phyloP scores from a whole-genome alignment of 2,329 filamentous ascomycete species.

The Fonsecaea pedrosoi region DNA sequence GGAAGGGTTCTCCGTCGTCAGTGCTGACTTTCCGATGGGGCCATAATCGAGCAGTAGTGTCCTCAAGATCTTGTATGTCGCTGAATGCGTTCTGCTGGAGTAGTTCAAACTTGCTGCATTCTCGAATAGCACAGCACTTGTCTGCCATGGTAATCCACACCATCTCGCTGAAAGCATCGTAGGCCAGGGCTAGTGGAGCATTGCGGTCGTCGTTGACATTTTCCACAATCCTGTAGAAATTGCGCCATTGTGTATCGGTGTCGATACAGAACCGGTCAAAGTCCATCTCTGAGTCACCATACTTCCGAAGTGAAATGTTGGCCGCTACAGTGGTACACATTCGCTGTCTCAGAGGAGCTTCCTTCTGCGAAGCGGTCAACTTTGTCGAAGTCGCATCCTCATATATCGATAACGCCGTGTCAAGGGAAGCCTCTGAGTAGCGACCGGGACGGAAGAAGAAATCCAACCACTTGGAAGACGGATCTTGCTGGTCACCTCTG shows the following conservation, averaged over 20 bases:
- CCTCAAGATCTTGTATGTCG: constrained; percentile 47
- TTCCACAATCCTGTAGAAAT: constrained; percentile 83
- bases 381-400: constrained; percentile 63
- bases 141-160: constrained; percentile 87
- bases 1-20: constrained; percentile 59
- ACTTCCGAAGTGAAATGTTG: constrained; percentile 70
- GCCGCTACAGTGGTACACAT: constrained; percentile 33
- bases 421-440: constrained; percentile 79
- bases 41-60: constrained; percentile 46
- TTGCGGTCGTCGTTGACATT: constrained; percentile 86
- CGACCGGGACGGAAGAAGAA: constrained; percentile 83
- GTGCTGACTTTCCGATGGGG: constrained; percentile 51
- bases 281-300: constrained; percentile 75
- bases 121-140: constrained; percentile 76
- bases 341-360: constrained; percentile 48
- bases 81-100: constrained; percentile 71
- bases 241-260: constrained; percentile 83
- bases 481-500: constrained; percentile 69
- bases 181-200: constrained; percentile 78
- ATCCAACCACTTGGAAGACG: constrained; percentile 83
- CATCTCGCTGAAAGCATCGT: constrained; percentile 73
- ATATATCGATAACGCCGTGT: constrained; percentile 83
- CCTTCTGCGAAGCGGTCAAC: constrained; percentile 44
- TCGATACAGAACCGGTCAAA: constrained; percentile 76
- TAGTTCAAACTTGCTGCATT: constrained; percentile 78